phyloP scores from a whole-genome alignment of 148 eudicot genomes.

The Nepenthes mirabilis region DNA sequence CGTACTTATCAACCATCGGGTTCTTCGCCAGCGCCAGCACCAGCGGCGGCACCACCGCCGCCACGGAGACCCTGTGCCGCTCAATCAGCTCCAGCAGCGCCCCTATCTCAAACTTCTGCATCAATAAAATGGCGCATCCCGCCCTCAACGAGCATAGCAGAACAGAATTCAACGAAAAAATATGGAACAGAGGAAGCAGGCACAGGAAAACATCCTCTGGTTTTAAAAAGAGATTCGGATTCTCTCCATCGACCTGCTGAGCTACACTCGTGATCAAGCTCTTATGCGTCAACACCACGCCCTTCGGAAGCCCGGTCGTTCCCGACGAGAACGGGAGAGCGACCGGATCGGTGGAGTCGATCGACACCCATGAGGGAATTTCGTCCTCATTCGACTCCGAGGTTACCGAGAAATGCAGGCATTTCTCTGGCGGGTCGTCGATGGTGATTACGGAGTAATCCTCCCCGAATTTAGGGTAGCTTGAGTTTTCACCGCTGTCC shows the following conservation, averaged over 20 bases:
- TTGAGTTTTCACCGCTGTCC: slow-evolving; percentile 1
- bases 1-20: slow-evolving; percentile 43
- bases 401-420: slow-evolving; percentile 40
- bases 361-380: slow-evolving; percentile 17
- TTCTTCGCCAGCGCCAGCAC: slow-evolving; percentile 71
- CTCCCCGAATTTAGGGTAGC: slow-evolving; percentile 16
- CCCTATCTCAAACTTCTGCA: slow-evolving; percentile 67
- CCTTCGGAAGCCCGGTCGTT: slow-evolving; percentile 81
- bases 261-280: slow-evolving; percentile 69
- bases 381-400: slow-evolving; percentile 21
- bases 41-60: slow-evolving; percentile 83
- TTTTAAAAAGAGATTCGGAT: slow-evolving; percentile 54
- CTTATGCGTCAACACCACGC: slow-evolving; percentile 73
- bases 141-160: slow-evolving; percentile 53
- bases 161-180: slow-evolving; percentile 63
- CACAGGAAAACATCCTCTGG: slow-evolving; percentile 62
- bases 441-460: slow-evolving; percentile 39
- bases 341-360: slow-evolving; percentile 47
- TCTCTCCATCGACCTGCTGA: slow-evolving; percentile 87
- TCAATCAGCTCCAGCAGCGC: slow-evolving; percentile 36
- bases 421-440: slow-evolving; percentile 38
- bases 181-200: slow-evolving; percentile 67
- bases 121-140: slow-evolving; percentile 49
- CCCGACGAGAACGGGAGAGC: slow-evolving; percentile 90
- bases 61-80: slow-evolving; percentile 54